Percentiles rank a stretch among this genome's conserved stretches.
phyloP scores from a whole-genome alignment of 2,329 filamentous ascomycete species.

The Akanthomyces muscarius region DNA sequence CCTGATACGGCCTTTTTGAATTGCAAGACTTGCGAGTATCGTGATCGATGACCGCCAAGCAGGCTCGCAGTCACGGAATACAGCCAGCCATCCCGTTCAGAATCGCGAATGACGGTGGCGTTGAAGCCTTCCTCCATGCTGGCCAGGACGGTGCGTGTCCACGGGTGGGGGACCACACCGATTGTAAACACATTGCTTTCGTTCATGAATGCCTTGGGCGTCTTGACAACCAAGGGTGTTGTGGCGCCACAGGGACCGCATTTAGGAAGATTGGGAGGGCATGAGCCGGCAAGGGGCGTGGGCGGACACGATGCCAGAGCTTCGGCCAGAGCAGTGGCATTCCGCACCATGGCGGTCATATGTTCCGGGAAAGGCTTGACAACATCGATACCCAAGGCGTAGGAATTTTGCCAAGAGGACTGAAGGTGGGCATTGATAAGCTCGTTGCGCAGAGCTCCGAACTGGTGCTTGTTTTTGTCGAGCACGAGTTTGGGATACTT shows the following conservation, averaged over 20 bases:
- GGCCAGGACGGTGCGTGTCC: constrained; percentile 70
- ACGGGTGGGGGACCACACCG: constrained; percentile 85
- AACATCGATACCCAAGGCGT: constrained; percentile 72
- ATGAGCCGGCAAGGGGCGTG: constrained; percentile 69
- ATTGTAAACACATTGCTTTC: constrained; percentile 71
- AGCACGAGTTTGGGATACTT: constrained; percentile 63
- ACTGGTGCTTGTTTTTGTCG: constrained; percentile 51
- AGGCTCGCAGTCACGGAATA: constrained; percentile 64
- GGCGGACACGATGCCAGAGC: constrained; percentile 72
- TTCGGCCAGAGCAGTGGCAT: constrained; percentile 67
- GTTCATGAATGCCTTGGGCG: constrained; percentile 66
- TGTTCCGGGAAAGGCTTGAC: constrained; percentile 74
- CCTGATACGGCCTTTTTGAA: constrained; percentile 81
- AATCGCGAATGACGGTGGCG: constrained; percentile 61
- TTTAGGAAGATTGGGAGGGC: constrained; percentile 73
- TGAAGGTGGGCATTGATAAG: constrained; percentile 86
- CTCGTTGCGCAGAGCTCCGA: constrained; percentile 59
- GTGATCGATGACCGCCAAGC: constrained; percentile 56
- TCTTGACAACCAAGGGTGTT: constrained; percentile 62
- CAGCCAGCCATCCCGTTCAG: constrained; percentile 76
- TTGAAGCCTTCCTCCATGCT: constrained; percentile 59
- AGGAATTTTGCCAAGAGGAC: constrained; percentile 75
- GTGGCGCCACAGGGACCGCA: constrained; percentile 69
- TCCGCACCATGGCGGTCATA: constrained; percentile 67
- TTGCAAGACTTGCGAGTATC: constrained; percentile 61